Conservation (phyloP, 352 stramenopile genomes). For the Phytophthora boehmeriae region DNA sequence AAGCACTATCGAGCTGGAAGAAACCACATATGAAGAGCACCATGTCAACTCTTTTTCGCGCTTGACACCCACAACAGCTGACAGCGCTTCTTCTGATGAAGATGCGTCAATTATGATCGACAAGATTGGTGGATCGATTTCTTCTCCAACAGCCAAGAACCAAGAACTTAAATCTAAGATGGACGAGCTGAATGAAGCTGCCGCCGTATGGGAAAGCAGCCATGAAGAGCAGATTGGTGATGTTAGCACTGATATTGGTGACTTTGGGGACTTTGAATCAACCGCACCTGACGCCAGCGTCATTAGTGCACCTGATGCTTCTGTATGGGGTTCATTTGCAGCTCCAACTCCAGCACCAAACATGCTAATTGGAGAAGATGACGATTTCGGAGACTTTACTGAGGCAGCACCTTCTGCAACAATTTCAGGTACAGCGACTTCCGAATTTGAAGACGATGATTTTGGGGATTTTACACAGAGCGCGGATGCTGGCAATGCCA, state of each 20-base stretch:
- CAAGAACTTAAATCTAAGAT: not conserved
- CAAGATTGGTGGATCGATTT: constrained; percentile 1
- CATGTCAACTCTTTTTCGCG: constrained; percentile 1
- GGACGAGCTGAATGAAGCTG: constrained; percentile 1
- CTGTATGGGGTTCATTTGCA: constrained; percentile 18
- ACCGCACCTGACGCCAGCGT: not conserved
- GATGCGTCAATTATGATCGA: constrained; percentile 1
- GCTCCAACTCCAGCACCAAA: constrained; percentile 11
- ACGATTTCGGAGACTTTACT: constrained; percentile 22
- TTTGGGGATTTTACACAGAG: constrained; percentile 52
- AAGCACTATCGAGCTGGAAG: not conserved
- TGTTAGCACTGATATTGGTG: constrained; percentile 42
- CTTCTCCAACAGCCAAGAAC: not conserved
- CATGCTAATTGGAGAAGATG: constrained; percentile 16
- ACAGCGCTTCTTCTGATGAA: constrained; percentile 1
- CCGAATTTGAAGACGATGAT: constrained; percentile 22
- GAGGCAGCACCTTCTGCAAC: constrained; percentile 7
- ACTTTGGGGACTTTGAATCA: constrained; percentile 38
- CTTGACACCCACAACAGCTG: not conserved
- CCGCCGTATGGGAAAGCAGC: not conserved
- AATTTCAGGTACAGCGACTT: not conserved
- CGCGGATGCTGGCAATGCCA: constrained; percentile 6
- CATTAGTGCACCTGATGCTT: constrained; percentile 9
- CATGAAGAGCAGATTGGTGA: not conserved
- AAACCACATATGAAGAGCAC: not conserved